A percentile compares a stretch with the other conserved stretches of the same genome.
Evolutionary conservation across 139 green algal genomes (phyloP).

Genomic region (Closterium sp.): DNA sequence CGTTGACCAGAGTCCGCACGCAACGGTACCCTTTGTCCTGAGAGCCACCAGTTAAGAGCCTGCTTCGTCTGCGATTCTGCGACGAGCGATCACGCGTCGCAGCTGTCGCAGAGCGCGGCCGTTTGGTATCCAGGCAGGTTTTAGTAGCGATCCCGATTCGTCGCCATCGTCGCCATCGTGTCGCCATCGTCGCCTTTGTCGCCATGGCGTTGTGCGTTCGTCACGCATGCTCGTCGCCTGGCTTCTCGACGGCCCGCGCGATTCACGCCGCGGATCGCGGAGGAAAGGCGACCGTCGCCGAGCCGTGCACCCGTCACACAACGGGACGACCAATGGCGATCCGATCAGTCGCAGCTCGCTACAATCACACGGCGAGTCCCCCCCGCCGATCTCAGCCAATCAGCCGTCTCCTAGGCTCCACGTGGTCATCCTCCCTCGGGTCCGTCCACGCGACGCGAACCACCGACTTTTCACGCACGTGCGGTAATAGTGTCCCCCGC

Average conservation of each 20-base stretch:
- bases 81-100: background rate
- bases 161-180: background rate
- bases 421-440: background rate
- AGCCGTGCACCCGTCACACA: background rate
- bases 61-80: no score
- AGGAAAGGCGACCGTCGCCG: background rate
- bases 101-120: no score
- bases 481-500: background rate
- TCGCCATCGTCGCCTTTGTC: background rate
- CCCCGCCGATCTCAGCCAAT: background rate
- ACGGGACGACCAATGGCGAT: background rate
- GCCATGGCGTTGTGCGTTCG: background rate
- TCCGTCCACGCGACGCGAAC: background rate
- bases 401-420: background rate
- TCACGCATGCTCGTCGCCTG: background rate
- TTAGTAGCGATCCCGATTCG: background rate
- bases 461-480: background rate
- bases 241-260: background rate
- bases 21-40: no score
- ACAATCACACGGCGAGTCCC: background rate
- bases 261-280: background rate
- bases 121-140: background rate
- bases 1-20: no score
- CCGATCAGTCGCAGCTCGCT: background rate
- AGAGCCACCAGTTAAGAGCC: no score